Conservation (phyloP, 1,139 yeast species). For the Candida sojae region DNA sequence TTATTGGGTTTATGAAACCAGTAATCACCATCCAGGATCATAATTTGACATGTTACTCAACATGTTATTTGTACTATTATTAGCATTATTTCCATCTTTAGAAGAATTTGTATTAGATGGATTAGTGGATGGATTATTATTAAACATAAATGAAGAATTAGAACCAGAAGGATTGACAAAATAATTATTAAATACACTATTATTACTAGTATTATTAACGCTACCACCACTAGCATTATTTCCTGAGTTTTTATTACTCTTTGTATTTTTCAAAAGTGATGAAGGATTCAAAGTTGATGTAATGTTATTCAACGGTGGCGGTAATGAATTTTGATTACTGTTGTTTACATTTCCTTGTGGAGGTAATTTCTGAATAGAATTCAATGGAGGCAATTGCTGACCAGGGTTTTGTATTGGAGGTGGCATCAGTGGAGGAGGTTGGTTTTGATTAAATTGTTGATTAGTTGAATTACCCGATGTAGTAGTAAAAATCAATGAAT, state of each 20-base stretch:
- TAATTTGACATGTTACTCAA: slow-evolving; percentile 11
- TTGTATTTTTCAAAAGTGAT: slow-evolving; percentile 20
- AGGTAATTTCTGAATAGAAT: slow-evolving; percentile 36
- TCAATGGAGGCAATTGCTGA: slow-evolving; percentile 40
- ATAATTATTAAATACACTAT: slow-evolving; percentile 2
- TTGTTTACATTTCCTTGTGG: neutral
- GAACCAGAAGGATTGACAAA: slow-evolving; percentile 3
- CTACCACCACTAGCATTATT: slow-evolving; percentile 1
- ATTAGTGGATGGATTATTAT: slow-evolving; percentile 3
- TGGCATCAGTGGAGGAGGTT: slow-evolving; percentile 16
- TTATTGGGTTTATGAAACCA: too few relatives aligned
- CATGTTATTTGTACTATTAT: slow-evolving; percentile 2
- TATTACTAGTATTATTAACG: neutral
- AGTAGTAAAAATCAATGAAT: neutral
- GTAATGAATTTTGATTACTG: slow-evolving; percentile 10
- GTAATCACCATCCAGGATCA: slow-evolving; percentile 11
- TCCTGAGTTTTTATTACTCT: slow-evolving; percentile 13
- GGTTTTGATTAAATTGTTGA: slow-evolving; percentile 1
- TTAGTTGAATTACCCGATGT: neutral
- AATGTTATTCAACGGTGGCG: slow-evolving; percentile 17
- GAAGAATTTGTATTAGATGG: slow-evolving; percentile 1
- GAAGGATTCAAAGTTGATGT: slow-evolving; percentile 29
- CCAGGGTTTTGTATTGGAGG: slow-evolving; percentile 33
- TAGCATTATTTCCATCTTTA: slow-evolving; percentile 2
- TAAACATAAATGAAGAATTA: slow-evolving; percentile 8